These are phyloP conservation scores for Basidiobolus meristosporus DNA, from an alignment of 371 early-diverging fungal species.

Conservation along the genomic window DNA sequence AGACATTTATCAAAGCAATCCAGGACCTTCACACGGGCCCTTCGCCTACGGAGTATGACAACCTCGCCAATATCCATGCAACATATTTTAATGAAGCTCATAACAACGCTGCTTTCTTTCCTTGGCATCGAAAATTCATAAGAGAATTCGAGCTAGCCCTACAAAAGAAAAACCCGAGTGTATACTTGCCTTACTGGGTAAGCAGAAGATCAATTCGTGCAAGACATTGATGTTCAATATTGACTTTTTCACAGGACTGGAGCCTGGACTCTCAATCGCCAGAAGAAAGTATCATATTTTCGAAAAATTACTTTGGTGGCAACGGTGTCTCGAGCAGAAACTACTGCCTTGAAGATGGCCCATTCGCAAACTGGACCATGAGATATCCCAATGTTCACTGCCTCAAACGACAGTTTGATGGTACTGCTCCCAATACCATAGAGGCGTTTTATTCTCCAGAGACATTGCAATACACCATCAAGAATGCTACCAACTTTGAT, in stretches of 20 bases:
- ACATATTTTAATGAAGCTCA: not conserved
- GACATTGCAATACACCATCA: conserved; percentile 6
- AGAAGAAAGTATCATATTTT: conserved; percentile 2
- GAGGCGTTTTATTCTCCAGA: conserved; percentile 9
- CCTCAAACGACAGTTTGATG: conserved; percentile 6
- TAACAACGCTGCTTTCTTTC: not conserved
- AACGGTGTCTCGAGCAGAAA: conserved; percentile 7
- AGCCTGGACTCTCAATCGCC: conserved; percentile 7
- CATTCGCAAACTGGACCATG: conserved; percentile 4
- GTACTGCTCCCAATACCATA: conserved; percentile 3
- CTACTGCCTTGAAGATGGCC: conserved; percentile 6
- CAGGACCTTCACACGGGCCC: conserved; percentile 1
- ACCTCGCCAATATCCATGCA: not conserved
- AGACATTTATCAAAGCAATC: conserved; percentile 1
- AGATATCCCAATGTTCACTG: conserved; percentile 7
- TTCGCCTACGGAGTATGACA: not conserved
- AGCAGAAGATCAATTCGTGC: too few relatives aligned
- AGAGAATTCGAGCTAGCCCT: conserved; percentile 1
- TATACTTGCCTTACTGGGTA: conserved; percentile 8
- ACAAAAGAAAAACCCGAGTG: conserved; percentile 1
- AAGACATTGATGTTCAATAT: too few relatives aligned
- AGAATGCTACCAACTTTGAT: conserved; percentile 7
- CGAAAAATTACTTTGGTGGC: conserved; percentile 2
- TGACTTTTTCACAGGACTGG: not conserved
- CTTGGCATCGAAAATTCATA: conserved; percentile 2